Percentiles rank a stretch among this genome's conserved stretches.
Evolutionary conservation across 2,329 filamentous ascomycete genomes (phyloP).

Genomic region (Aspergillus arachidicola): DNA sequence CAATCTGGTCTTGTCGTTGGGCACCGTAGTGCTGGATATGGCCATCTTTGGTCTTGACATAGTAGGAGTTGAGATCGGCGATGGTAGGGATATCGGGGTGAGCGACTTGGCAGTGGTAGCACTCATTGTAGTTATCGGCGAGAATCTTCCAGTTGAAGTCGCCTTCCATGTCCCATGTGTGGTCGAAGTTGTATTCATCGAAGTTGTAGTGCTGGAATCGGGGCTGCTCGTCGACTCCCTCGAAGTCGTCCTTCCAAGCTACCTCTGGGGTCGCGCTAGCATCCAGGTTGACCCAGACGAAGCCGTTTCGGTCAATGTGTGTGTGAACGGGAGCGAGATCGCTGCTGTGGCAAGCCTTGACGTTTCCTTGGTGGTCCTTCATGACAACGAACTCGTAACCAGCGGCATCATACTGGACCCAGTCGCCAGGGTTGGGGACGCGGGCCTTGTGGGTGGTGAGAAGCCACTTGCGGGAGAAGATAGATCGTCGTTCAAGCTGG

Average conservation of each 20-base stretch:
- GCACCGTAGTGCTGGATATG: conserved; percentile 54
- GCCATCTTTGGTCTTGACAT: conserved; percentile 50
- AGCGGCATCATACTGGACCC: conserved; percentile 56
- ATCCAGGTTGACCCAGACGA: conserved; percentile 63
- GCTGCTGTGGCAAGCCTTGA: conserved; percentile 64
- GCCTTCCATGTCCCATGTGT: conserved; percentile 59
- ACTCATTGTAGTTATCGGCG: conserved; percentile 65
- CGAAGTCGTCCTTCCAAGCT: conserved; percentile 57
- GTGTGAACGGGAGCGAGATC: conserved; percentile 58
- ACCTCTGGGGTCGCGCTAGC: conserved; percentile 48
- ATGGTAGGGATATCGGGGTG: conserved; percentile 37
- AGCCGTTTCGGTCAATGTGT: conserved; percentile 56
- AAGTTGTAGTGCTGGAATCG: conserved; percentile 58
- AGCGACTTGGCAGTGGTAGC: conserved; percentile 29
- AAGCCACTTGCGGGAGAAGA: conserved; percentile 59
- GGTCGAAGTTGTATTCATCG: conserved; percentile 40
- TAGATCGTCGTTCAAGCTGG: conserved; percentile 58
- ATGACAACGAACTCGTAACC: conserved; percentile 61
- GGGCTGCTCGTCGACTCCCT: conserved; percentile 50
- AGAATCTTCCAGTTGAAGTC: conserved; percentile 64
- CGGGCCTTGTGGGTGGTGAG: conserved; percentile 47
- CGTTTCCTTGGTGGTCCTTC: conserved; percentile 52
- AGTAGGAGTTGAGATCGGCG: conserved; percentile 59
- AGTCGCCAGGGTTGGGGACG: conserved; percentile 58
- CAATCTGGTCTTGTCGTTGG: conserved; percentile 51